Evolutionary conservation across 768 basidiomycete species (phyloP).

Genomic region (Phallus indusiatus): DNA sequence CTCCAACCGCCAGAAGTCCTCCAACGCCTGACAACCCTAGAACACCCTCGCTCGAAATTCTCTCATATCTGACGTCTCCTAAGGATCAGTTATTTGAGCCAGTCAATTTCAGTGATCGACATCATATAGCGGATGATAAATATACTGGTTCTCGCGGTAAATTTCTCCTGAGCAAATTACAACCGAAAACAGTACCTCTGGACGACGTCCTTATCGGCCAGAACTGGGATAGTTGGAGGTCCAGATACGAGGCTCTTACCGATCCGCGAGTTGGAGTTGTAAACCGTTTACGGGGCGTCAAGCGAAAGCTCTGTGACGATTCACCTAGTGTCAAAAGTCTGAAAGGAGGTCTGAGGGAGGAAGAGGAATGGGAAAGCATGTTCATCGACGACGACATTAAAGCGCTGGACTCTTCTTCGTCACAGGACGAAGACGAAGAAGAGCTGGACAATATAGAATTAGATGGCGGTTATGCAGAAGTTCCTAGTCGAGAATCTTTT

Average conservation of each 20-base stretch:
- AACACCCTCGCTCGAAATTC: constrained; percentile 2
- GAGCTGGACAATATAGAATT: constrained; percentile 19
- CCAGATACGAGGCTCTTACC: constrained; percentile 49
- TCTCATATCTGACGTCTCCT: not conserved
- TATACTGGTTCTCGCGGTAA: constrained; percentile 54
- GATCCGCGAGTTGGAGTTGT: constrained; percentile 67
- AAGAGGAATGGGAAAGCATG: constrained; percentile 39
- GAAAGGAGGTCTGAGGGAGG: constrained; percentile 36
- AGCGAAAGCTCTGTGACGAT: constrained; percentile 47
- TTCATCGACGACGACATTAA: constrained; percentile 24
- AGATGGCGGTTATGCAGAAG: constrained; percentile 17
- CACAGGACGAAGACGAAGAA: constrained; percentile 32
- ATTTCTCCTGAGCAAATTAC: constrained; percentile 49
- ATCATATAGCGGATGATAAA: constrained; percentile 60
- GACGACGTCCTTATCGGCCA: not conserved
- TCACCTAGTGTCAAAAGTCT: constrained; percentile 25
- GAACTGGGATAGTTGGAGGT: constrained; percentile 32
- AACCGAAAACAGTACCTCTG: not conserved
- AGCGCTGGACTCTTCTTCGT: constrained; percentile 29
- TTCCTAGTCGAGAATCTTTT: constrained; percentile 14
- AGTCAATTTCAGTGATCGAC: constrained; percentile 60
- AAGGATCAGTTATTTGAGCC: constrained; percentile 44
- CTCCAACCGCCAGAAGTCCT: constrained; percentile 40
- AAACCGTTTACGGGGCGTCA: constrained; percentile 57
- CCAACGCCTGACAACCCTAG: constrained; percentile 1